Evolutionary conservation across 1,284 basidiomycete genomes (phyloP), one percentile per base, ranked within the genome.

Genomic region (Termitomyces sp.): DNA sequence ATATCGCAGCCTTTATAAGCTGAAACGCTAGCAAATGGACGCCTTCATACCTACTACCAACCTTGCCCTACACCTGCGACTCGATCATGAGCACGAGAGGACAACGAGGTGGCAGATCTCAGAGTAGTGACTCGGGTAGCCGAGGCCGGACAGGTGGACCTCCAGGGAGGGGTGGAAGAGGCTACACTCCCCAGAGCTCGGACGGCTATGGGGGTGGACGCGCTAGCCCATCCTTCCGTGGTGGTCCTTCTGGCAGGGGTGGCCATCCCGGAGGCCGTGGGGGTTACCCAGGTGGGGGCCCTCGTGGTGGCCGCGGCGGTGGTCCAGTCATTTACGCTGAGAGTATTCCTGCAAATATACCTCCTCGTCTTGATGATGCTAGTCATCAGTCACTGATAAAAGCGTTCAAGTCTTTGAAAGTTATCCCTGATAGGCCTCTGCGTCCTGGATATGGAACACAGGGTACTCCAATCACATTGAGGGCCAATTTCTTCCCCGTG

Each of bases 401-500:
- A 1, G 66, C 73, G 0, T 78, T 86, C 64, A 75, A 72, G 35
- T 60, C 62, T 0, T 60, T 76, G 35, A 63, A 39, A 33, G 68
- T 68, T 11, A 60, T 67, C 1, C 68, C 72, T 2, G 71, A 75
- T 7, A 78, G 78, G 10, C 86, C 86, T 5, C 68, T 80, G 3
- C 80, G 88, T 7, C 85, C 86, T 0, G 82, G 82, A 0, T 89
- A 75, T 57, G 87, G 87, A 7, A 84, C 77, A 0, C 61, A 68
- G 1, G 88, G 88, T 2, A 72, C 54, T 2, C 53, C 71, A 0
- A 76, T 82, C 45, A 74, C 68, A 0, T 66, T 89, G 6, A 76
- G 87, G 0, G 72, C 85, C 37, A 90, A 90, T 62, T 86, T 88
- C 65, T 88, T 87, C 63, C 58, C 83, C 0, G 63, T 87, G 21